phyloP scores from a whole-genome alignment of 768 basidiomycete genomes.

The Naganishia kalamii region DNA sequence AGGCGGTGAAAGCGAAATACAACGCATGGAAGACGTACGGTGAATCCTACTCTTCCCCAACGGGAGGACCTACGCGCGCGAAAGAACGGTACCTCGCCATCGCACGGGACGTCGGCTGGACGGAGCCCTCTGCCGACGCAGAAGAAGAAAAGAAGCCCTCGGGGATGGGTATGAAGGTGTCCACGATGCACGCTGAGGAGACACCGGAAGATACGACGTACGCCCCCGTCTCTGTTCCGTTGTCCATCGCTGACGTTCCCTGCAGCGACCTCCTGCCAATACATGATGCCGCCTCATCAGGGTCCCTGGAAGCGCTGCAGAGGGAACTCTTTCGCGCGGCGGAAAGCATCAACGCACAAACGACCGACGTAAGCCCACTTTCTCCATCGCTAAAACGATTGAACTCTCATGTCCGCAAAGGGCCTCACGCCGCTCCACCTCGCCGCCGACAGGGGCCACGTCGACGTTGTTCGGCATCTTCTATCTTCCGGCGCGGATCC shows the following conservation, averaged over 20 bases:
- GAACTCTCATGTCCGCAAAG: constrained; percentile 48
- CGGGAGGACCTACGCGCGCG: constrained; percentile 15
- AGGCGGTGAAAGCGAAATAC: constrained; percentile 39
- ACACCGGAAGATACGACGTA: neutral
- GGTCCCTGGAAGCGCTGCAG: constrained; percentile 53
- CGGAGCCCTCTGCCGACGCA: constrained; percentile 23
- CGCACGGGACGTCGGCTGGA: constrained; percentile 36
- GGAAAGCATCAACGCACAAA: constrained; percentile 56
- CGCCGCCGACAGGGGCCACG: constrained; percentile 73
- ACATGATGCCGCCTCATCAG: constrained; percentile 61
- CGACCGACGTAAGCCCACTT: constrained; percentile 62
- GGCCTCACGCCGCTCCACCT: constrained; percentile 83
- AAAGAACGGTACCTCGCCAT: constrained; percentile 36
- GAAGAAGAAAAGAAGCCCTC: constrained; percentile 16
- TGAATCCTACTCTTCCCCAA: constrained; percentile 16
- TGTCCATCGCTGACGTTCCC: too few relatives aligned
- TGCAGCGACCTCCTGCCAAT: constrained; percentile 31
- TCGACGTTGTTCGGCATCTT: constrained; percentile 56
- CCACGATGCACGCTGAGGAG: constrained; percentile 27
- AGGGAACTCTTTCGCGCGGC: constrained; percentile 48
- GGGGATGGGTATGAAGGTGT: constrained; percentile 36
- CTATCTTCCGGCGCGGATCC: constrained; percentile 61
- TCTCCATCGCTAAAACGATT: neutral
- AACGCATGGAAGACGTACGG: constrained; percentile 35
- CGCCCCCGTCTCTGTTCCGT: neutral